A percentile compares a stretch with the other conserved stretches of the same genome.
phyloP scores from a whole-genome alignment of 2,329 filamentous ascomycete species.

The Diaporthe helianthi region DNA sequence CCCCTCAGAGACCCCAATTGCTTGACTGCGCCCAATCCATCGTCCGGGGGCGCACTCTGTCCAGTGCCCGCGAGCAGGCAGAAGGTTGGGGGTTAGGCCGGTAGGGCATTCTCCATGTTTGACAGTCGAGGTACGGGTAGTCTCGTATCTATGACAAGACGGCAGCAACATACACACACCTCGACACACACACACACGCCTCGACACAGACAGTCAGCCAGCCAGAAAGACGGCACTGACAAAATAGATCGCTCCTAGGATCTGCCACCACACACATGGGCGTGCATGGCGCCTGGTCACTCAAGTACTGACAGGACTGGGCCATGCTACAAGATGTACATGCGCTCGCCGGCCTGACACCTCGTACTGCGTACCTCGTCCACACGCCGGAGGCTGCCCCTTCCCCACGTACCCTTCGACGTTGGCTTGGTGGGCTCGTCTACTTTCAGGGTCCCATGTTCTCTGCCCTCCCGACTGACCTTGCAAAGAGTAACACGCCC shows the following conservation, averaged over 20 bases:
- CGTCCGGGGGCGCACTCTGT: conserved; percentile 9
- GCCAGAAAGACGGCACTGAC: neutral
- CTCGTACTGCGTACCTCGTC: conserved; percentile 30
- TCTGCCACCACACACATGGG: conserved; percentile 12
- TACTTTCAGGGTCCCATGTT: conserved; percentile 32
- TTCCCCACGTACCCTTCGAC: conserved; percentile 29
- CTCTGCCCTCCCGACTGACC: conserved; percentile 27
- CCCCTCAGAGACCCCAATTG: conserved; percentile 15
- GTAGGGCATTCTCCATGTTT: conserved; percentile 11
- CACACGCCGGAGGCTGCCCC: conserved; percentile 4
- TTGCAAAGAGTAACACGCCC: conserved; percentile 31
- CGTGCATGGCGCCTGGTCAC: conserved; percentile 6
- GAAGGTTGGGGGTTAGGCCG: conserved; percentile 32
- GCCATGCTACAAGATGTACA: conserved; percentile 26
- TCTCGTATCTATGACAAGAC: conserved; percentile 21
- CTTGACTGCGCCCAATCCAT: conserved; percentile 27
- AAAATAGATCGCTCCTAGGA: conserved; percentile 6
- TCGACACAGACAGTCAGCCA: no score
- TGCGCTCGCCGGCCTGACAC: conserved; percentile 14
- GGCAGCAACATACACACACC: neutral
- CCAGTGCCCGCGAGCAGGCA: conserved; percentile 26
- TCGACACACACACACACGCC: neutral
- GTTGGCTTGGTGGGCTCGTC: conserved; percentile 23
- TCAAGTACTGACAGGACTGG: conserved; percentile 5
- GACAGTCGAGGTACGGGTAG: conserved; percentile 16